A percentile compares a stretch with the other conserved stretches of the same genome.
Evolutionary conservation across 352 stramenopile genomes (phyloP).

Genomic region (Pythium folliculosum): DNA sequence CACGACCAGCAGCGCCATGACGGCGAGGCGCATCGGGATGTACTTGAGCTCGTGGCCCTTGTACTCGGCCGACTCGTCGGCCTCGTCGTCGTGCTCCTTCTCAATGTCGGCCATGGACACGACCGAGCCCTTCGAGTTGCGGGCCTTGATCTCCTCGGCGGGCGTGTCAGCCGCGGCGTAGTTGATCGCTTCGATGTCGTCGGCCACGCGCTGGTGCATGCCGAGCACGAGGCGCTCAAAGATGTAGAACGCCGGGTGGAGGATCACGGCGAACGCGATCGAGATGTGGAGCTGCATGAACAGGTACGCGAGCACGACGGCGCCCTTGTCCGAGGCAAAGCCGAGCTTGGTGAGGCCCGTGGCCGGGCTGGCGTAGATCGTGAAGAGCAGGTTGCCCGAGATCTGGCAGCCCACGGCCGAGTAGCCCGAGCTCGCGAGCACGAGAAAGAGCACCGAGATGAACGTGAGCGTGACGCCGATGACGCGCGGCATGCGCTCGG

Average conservation of each 20-base stretch:
- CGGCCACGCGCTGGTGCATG: conserved; percentile 23
- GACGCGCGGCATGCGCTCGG: conserved; percentile 35
- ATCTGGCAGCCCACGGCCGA: conserved; percentile 65
- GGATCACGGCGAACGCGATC: conserved; percentile 55
- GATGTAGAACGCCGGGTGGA: conserved; percentile 60
- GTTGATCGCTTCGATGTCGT: conserved; percentile 16
- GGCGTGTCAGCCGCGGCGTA: conserved; percentile 21
- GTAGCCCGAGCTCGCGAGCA: conserved; percentile 47
- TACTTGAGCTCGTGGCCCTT: conserved; percentile 30
- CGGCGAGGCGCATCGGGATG: conserved; percentile 27
- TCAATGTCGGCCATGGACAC: conserved; percentile 31
- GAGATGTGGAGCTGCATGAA: conserved; percentile 59
- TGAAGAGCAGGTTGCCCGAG: conserved; percentile 63
- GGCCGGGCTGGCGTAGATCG: conserved; percentile 44
- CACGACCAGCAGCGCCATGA: conserved; percentile 25
- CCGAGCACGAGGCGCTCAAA: conserved; percentile 32
- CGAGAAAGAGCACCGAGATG: conserved; percentile 45
- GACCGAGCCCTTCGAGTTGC: conserved; percentile 26
- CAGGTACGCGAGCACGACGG: conserved; percentile 31
- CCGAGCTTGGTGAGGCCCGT: conserved; percentile 33
- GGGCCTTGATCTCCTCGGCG: conserved; percentile 11
- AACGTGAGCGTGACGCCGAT: conserved; percentile 34
- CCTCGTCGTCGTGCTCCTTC: conserved; percentile 16
- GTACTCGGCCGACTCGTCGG: conserved; percentile 24
- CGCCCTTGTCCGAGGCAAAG: conserved; percentile 34